Evolutionary conservation across 2,329 filamentous ascomycete species (phyloP), one percentile per base, ranked within the genome.

Genomic region (Aspergillus persii): DNA sequence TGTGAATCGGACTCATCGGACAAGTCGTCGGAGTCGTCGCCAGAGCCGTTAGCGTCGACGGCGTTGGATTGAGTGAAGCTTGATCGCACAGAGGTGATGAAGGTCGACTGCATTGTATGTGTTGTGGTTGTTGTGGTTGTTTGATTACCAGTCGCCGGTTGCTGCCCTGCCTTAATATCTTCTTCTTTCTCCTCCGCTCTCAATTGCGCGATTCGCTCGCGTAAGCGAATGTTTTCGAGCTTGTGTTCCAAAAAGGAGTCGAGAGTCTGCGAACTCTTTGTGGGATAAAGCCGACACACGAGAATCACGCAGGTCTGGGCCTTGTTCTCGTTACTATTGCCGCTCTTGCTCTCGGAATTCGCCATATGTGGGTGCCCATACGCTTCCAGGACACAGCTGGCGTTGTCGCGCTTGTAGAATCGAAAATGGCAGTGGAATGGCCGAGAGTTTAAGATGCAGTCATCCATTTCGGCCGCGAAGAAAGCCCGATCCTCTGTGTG

Each of bases 171-270:
- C 60, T 90, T 89, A 15, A 83, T 82, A 61, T 96, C 93, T 55
- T 96, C 93, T 58, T 89, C 86, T 74, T 97, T 94, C 74, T 97
- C 94, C 61, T 85, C 84, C 66, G 18, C 18, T 23, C 90, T 91
- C 56, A 97, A 80, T 76, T 96, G 92, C 18, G 89, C 87, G 62
- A 98, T 96, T 48, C 91, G 87, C 67, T 91, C 89, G 69, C 86
- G 87, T 52, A 98, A 77, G 4, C 93, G 86, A 78, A 96, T 92
- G 69, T 97, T 96, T 74, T 97, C 94, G 56, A 96, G 94, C 76
- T 97, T 97, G 79, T 97, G 93, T 74, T 98, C 94, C 30, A 98
- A 81, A 69, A 97, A 97, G 0, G 92, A 96, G 76, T 98, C 93
- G 23, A 97, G 82, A 9, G 97, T 82, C 3, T 85, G 86, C 1